Percentiles rank a stretch among this genome's conserved stretches.
These are phyloP conservation scores for Cladobotryum mycophilum DNA, from an alignment of 2,329 filamentous ascomycete species.

Conservation along the genomic window DNA sequence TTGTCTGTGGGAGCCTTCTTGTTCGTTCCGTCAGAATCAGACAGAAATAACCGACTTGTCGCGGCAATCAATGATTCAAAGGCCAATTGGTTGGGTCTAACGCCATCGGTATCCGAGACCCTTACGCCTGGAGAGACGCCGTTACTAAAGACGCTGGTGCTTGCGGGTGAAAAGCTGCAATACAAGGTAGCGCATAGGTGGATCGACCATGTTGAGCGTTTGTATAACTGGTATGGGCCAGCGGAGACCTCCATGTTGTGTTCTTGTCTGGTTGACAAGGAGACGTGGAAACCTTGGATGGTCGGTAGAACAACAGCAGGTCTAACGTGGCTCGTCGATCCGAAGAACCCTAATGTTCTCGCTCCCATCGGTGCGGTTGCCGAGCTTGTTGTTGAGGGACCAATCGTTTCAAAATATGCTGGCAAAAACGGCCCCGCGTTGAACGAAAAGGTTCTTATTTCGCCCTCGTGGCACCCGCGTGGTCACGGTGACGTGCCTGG, in stretches of 20 bases:
- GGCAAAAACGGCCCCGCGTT: background rate
- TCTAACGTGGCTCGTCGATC: constrained; percentile 2
- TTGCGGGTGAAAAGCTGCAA: background rate
- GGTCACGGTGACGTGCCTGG: background rate
- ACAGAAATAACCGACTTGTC: too few species aligned
- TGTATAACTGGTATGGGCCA: constrained; percentile 5
- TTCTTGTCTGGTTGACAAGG: background rate
- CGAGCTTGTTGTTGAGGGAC: constrained; percentile 4
- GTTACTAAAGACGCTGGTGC: too few species aligned
- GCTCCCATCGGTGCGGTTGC: constrained; percentile 3
- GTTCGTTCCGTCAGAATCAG: too few species aligned
- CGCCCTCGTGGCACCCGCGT: background rate
- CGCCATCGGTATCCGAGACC: too few species aligned
- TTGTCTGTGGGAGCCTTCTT: too few species aligned
- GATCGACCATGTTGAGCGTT: background rate
- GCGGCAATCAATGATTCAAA: too few species aligned
- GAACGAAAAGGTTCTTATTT: background rate
- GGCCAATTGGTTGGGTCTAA: too few species aligned
- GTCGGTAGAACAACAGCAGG: background rate
- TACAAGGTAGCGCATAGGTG: constrained; percentile 1
- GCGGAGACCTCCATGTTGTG: constrained; percentile 1
- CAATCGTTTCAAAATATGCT: background rate
- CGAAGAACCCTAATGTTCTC: background rate
- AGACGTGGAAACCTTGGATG: background rate
- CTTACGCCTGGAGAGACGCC: too few species aligned